phyloP scores from a whole-genome alignment of 2,329 filamentous ascomycete species.

The Aspergillus brunneoviolaceus region DNA sequence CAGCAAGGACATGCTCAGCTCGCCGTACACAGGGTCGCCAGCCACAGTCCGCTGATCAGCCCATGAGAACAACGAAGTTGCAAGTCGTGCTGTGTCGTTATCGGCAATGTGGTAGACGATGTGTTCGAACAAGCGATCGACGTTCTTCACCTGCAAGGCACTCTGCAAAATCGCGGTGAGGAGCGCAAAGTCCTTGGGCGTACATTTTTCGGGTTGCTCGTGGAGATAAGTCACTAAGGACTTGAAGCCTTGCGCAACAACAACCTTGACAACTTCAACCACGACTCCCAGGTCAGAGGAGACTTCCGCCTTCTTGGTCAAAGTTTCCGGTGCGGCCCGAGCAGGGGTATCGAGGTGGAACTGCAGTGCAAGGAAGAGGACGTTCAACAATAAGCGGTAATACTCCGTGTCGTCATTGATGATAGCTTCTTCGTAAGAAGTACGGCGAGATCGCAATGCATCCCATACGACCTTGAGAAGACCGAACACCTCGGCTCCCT shows the following conservation, averaged over 20 bases:
- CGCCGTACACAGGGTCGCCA: conserved; percentile 86
- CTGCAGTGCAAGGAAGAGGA: conserved; percentile 78
- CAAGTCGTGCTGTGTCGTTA: conserved; percentile 72
- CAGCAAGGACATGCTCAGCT: conserved; percentile 85
- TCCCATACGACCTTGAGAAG: conserved; percentile 62
- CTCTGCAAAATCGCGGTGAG: conserved; percentile 86
- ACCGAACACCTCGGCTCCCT: conserved; percentile 51
- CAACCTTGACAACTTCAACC: conserved; percentile 74
- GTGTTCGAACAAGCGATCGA: conserved; percentile 68
- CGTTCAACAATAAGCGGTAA: conserved; percentile 78
- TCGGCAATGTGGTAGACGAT: conserved; percentile 67
- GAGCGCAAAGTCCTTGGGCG: conserved; percentile 79
- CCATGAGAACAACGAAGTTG: conserved; percentile 89
- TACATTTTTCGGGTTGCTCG: conserved; percentile 63
- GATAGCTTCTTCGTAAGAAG: conserved; percentile 61
- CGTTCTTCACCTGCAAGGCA: conserved; percentile 73
- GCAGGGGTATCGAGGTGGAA: conserved; percentile 40
- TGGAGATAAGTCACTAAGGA: conserved; percentile 80
- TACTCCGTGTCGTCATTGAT: conserved; percentile 62
- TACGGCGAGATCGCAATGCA: conserved; percentile 54
- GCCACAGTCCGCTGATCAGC: conserved; percentile 75
- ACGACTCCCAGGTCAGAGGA: conserved; percentile 57
- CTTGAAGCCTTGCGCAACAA: conserved; percentile 80
- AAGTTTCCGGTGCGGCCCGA: conserved; percentile 35
- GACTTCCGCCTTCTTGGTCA: conserved; percentile 38